Conservation (phyloP, 106 monocot species). For the Xerophyta viscosa region DNA sequence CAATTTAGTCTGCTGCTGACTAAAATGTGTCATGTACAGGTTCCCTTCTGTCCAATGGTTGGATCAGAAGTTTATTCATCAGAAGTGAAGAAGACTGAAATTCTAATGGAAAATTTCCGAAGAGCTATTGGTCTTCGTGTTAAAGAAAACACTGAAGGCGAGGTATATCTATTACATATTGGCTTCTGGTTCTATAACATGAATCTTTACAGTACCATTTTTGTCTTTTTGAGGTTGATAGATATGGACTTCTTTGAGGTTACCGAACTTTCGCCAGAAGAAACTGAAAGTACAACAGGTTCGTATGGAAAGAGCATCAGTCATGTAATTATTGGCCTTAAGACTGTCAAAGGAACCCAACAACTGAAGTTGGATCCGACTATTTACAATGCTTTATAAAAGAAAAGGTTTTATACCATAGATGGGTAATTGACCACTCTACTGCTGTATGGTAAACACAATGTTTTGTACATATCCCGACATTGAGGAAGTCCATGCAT, state of each 20-base stretch:
- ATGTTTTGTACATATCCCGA: constrained; percentile 35
- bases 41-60: constrained; percentile 99
- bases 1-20: too few relatives aligned
- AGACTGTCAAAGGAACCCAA: constrained; percentile 78
- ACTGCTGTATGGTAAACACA: constrained; percentile 71
- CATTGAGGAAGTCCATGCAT: constrained; percentile 65
- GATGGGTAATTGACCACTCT: too few relatives aligned
- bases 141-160: constrained; percentile 98
- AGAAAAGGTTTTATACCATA: constrained; percentile 67
- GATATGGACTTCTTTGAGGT: too few relatives aligned
- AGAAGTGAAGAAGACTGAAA: constrained; percentile 97
- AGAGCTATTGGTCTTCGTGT: constrained; percentile 93
- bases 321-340: constrained; percentile 94
- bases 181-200: too few relatives aligned
- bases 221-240: not conserved
- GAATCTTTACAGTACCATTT: too few relatives aligned
- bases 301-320: constrained; percentile 92
- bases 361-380: constrained; percentile 96
- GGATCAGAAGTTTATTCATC: constrained; percentile 99
- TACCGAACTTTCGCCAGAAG: constrained; percentile 96
- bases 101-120: constrained; percentile 98
- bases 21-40: constrained; percentile 41
- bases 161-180: constrained; percentile 34
- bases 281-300: constrained; percentile 76
- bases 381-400: constrained; percentile 94